Base-by-base conservation (phyloP, 768 basidiomycete species). In the Phylloporus sp. region DNA sequence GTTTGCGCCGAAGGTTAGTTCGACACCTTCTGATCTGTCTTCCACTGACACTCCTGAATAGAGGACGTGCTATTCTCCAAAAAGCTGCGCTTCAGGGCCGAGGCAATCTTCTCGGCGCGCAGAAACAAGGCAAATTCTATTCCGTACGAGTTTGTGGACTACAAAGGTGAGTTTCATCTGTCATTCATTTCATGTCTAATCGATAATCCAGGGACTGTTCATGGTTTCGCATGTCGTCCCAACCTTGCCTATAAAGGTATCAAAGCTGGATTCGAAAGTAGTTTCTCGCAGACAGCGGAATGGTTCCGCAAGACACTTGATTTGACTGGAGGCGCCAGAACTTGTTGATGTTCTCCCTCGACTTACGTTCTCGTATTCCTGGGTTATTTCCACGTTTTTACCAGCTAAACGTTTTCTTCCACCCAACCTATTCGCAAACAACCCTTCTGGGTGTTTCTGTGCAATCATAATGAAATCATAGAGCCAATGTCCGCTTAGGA, bases 211-310 rank as follows among this genome's bases (percentile, higher is more conserved):
- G 78, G 73, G 54, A 80, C 74, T 15, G 56, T 57, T 2, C 80
- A 78, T 48, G 76, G 80, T 23, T 81, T 81, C 23, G 77, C 77
- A 3, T 65, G 69, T 26, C 70, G 78, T 13, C 79, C 78, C 4
- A 74, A 77, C 50, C 63, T 79, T 31, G 58, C 53, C 6, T 65
- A 73, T 12, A 70, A 73, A 2, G 73, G 74, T 26, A 70, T 78
- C 43, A 72, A 73, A 54, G 70, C 69, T 40, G 76, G 67, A 3
- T 81, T 72, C 52, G 73, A 80, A 46, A 67, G 70, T 15, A 70
- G 75, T 10, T 64, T 77, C 36, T 64, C 71, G n/a, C 73, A 77
- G 49, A 69, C 70, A 1, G 63, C 72, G 8, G 64, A 60, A 15
- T 80, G 74, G 73, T 73, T 78, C 52, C 52, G 68, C 49, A 75